Conservation (phyloP, 2,329 filamentous ascomycete species). For the Sphaerulina vaccinii region DNA sequence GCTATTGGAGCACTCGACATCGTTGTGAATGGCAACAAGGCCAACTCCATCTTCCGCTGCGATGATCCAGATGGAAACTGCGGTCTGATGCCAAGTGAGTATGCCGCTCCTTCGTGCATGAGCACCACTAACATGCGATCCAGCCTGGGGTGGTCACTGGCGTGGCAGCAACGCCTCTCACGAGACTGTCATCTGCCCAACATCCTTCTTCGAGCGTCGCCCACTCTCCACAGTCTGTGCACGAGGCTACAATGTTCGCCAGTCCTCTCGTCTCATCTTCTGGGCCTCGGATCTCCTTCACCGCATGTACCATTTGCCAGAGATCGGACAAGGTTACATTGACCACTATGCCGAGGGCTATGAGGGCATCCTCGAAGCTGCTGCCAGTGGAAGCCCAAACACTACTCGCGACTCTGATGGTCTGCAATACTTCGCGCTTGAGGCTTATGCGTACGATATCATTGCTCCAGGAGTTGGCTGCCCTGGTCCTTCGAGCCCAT, state of each 20-base stretch:
- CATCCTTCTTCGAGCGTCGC: constrained; percentile 59
- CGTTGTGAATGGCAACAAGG: constrained; percentile 58
- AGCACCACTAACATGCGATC: neutral
- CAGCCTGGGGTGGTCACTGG: constrained; percentile 68
- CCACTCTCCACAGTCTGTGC: constrained; percentile 61
- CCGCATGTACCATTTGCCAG: constrained; percentile 62
- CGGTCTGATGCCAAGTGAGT: constrained; percentile 20
- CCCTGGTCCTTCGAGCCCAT: constrained; percentile 43
- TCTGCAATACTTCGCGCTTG: constrained; percentile 67
- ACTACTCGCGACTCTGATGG: constrained; percentile 59
- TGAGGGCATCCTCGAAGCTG: constrained; percentile 54
- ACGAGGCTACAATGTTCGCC: constrained; percentile 61
- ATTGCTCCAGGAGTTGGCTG: constrained; percentile 64
- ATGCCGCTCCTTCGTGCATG: neutral
- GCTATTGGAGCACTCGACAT: constrained; percentile 63
- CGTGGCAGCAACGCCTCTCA: constrained; percentile 62
- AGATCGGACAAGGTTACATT: constrained; percentile 59
- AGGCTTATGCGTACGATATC: constrained; percentile 66
- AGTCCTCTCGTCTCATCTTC: constrained; percentile 58
- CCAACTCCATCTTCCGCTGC: constrained; percentile 62
- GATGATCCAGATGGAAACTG: constrained; percentile 69
- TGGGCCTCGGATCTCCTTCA: constrained; percentile 68
- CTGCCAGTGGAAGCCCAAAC: constrained; percentile 50
- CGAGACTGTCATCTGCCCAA: constrained; percentile 68
- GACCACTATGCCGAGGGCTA: constrained; percentile 64